phyloP scores from a whole-genome alignment of 257 asterid genomes.

The Jaltomata sinuosa region DNA sequence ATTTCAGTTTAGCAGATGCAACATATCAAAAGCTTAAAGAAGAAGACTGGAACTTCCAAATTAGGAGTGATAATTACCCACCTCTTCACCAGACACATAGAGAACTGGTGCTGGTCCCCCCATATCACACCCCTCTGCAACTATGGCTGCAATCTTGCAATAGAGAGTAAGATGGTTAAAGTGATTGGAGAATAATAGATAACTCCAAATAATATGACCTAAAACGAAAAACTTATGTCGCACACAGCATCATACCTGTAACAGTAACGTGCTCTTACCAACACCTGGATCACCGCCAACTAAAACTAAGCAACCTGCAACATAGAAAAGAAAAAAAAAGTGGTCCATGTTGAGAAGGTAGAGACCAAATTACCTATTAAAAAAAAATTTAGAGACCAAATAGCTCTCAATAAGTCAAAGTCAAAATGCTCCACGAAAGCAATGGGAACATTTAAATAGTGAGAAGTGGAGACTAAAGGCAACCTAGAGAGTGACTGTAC shows the following conservation, averaged over 20 bases:
- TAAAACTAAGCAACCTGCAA: constrained; percentile 77
- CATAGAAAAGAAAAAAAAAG: neutral
- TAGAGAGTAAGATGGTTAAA: constrained; percentile 7
- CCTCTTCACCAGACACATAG: constrained; percentile 99
- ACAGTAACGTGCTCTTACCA: constrained; percentile 86
- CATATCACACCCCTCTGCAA: constrained; percentile 48
- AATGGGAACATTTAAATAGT: neutral
- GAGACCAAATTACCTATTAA: neutral
- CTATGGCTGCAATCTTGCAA: constrained; percentile 75
- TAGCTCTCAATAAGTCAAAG: neutral
- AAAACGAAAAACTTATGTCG: neutral
- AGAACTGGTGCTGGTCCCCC: constrained; percentile 54
- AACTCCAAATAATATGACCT: neutral
- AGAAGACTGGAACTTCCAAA: neutral
- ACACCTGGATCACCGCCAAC: constrained; percentile 99
- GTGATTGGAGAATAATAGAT: constrained; percentile 1
- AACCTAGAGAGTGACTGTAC: neutral
- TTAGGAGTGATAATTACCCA: constrained; percentile 4
- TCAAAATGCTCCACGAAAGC: neutral
- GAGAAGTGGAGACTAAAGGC: neutral
- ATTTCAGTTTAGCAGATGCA: neutral
- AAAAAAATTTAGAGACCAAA: neutral
- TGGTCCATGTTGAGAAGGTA: neutral
- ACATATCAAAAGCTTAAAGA: neutral
- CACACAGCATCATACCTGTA: constrained; percentile 55